Base-by-base conservation (phyloP, 305 asterid species). In the Lippia alba region DNA sequence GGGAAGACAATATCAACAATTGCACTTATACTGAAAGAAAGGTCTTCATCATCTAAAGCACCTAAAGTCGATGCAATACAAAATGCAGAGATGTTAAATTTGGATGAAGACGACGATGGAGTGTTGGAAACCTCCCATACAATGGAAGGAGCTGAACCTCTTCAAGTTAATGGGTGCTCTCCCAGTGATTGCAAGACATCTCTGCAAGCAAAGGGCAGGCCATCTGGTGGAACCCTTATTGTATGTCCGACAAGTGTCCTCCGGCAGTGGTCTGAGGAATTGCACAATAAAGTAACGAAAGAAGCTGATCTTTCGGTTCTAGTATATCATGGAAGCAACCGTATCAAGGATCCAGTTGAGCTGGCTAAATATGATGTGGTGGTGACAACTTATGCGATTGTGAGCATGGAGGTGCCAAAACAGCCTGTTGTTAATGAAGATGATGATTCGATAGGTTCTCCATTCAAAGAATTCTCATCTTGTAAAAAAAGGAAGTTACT, bases 181-280 rank as follows among this genome's bases (percentile, higher is more conserved):
- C 64, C 61, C 54, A 71, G 55, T 33, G 64, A 54, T 61, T 78
- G 69, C 44, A 72, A 61, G 49, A 64, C 76, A 66, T 61, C 81
- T 76, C 61, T 74, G 76, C 87, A 66, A 72, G 79, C 89, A 41
- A 91, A 81, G 76, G 91, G 87, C 58, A 89, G 97, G 83, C 88
- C 92, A 65, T 88, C 97, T 71, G 96, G 91, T 70, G 99, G 99
- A 54, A 95, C 99, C 48, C 99, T 95, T 73, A 79, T 95, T 46
- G 99, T 95, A 60, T 95, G 99, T 64, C 99, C 99, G 15, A 95
- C 99, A 20, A 95, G 98, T 81, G 99, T 95, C 72, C 96, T 95
- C 67, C 86, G 98, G 53, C 99, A 95, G 72, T 95, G 99, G 99
- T 78, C 87, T n/a, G 99, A 95, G 0, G 99, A 95, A 81, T 84